These are phyloP conservation scores for Acer saccharum DNA, from an alignment of 345 rosid species.

Conservation along the genomic window DNA sequence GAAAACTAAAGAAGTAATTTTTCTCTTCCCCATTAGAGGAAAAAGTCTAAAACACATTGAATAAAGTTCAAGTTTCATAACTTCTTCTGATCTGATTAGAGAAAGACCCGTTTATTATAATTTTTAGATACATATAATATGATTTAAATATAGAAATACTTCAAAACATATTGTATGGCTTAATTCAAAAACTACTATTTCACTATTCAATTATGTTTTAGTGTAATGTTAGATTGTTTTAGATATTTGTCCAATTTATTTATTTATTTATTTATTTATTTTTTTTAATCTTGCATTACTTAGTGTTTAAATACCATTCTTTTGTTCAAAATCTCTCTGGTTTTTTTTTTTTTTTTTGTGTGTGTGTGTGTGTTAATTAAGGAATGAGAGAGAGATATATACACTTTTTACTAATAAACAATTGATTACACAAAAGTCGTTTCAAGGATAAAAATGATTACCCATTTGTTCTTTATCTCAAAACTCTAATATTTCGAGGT, in stretches of 20 bases:
- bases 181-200: not conserved
- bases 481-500: not conserved
- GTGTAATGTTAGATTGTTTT: no score
- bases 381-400: no score
- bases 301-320: no score
- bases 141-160: not conserved
- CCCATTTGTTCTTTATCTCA: slow-evolving; percentile 9
- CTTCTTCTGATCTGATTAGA: no score
- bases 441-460: slow-evolving; percentile 20
- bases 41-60: not conserved
- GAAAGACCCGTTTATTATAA: no score
- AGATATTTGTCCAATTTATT: no score
- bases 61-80: no score
- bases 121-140: not conserved
- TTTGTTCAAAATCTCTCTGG: not conserved
- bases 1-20: not conserved
- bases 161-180: no score
- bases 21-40: not conserved
- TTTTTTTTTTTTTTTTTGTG: no score
- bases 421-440: slow-evolving; percentile 3
- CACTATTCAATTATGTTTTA: not conserved
- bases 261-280: no score
- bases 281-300: no score
- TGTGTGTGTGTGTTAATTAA: no score
- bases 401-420: slow-evolving; percentile 11